phyloP scores from a whole-genome alignment of 331 rosid species.

The Quercus tomentella region DNA sequence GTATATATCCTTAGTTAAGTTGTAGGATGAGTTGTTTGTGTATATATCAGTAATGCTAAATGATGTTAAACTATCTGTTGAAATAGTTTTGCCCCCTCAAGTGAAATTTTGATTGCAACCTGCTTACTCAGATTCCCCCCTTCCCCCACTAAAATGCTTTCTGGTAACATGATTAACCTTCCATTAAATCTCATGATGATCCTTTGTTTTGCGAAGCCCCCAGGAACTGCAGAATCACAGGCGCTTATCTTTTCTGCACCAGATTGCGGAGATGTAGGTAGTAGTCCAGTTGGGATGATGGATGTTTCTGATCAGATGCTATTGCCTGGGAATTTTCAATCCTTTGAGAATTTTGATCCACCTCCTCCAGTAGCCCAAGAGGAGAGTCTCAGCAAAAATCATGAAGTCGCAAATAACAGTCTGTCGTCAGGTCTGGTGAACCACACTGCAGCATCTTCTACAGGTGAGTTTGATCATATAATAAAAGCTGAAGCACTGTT shows the following conservation, averaged over 20 bases:
- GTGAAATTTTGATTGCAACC: background rate
- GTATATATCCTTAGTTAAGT: background rate
- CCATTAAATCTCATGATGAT: slow-evolving; percentile 33
- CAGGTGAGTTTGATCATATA: slow-evolving; percentile 83
- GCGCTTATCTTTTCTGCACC: slow-evolving; percentile 73
- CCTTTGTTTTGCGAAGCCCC: slow-evolving; percentile 74
- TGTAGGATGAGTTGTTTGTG: background rate
- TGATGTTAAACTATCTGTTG: background rate
- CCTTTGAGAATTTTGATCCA: slow-evolving; percentile 76
- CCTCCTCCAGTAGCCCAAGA: slow-evolving; percentile 56
- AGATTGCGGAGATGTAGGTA: slow-evolving; percentile 69
- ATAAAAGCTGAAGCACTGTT: slow-evolving; percentile 93
- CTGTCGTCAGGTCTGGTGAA: slow-evolving; percentile 41
- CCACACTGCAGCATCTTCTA: slow-evolving; percentile 51
- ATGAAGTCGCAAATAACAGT: slow-evolving; percentile 46
- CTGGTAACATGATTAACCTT: background rate
- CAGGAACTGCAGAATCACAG: slow-evolving; percentile 96
- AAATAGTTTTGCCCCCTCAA: background rate
- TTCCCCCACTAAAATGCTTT: background rate
- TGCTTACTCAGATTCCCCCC: background rate
- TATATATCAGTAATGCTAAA: background rate
- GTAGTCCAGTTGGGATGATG: slow-evolving; percentile 75
- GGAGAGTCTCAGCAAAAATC: slow-evolving; percentile 60
- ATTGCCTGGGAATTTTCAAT: slow-evolving; percentile 65
- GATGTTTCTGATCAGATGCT: slow-evolving; percentile 77